Percentiles rank a stretch among this genome's conserved stretches.
These are phyloP conservation scores for Wickerhamomyces tratensis DNA, from an alignment of 805 yeast genomes.

Conservation along the genomic window DNA sequence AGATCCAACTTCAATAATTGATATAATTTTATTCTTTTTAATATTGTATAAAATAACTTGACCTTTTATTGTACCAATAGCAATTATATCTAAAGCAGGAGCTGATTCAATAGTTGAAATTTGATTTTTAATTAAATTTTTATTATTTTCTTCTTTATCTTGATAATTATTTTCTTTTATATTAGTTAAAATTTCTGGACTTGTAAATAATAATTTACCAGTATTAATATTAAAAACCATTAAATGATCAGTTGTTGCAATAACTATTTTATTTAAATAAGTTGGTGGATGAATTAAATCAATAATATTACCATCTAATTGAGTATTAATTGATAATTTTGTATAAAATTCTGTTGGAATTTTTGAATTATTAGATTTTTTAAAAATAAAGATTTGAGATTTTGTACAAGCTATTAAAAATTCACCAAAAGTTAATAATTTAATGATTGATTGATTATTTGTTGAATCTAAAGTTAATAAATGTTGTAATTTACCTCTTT, in stretches of 20 bases:
- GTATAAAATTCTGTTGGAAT: constrained; percentile 59
- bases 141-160: no score
- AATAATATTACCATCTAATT: constrained; percentile 63
- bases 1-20: constrained; percentile 33
- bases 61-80: constrained; percentile 68
- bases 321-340: constrained; percentile 37
- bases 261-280: constrained; percentile 77
- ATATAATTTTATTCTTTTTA: constrained; percentile 48
- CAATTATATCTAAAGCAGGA: constrained; percentile 80
- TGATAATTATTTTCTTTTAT: no score
- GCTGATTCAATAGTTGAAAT: constrained; percentile 70
- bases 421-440: constrained; percentile 66
- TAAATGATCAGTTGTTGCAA: constrained; percentile 62
- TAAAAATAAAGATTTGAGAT: constrained; percentile 43
- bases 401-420: constrained; percentile 52
- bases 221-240: constrained; percentile 67
- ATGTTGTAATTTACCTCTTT: constrained; percentile 60
- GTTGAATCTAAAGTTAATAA: constrained; percentile 24
- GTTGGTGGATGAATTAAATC: constrained; percentile 80
- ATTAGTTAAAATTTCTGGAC: constrained; percentile 31
- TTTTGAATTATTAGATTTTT: constrained; percentile 32
- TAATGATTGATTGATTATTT: constrained; percentile 28
- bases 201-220: constrained; percentile 56
- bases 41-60: constrained; percentile 57
- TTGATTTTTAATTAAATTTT: constrained; percentile 23